Base-by-base conservation (phyloP, 768 basidiomycete genomes). In the Kwoniella dendrophila region DNA sequence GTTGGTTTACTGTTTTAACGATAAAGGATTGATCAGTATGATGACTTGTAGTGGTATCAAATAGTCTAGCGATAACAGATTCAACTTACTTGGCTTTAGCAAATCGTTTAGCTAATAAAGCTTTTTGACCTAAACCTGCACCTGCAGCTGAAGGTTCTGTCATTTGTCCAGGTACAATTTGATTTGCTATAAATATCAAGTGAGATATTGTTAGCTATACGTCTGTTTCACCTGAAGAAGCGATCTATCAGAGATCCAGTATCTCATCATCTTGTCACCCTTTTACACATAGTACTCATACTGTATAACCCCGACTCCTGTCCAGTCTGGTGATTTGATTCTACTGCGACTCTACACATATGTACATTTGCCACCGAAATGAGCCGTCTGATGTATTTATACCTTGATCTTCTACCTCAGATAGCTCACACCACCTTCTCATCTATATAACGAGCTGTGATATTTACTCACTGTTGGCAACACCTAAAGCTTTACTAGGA, bases 51-150 rank as follows among this genome's bases (percentile, higher is more conserved):
- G n/a, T n/a, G n/a, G n/a, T n/a, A n/a, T n/a, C n/a, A n/a, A n/a
- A n/a, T n/a, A n/a, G n/a, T n/a, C n/a, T 12, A 50, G 41, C n/a
- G 22, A 3, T 11, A 30, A 40, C 3, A n/a, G 29, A 41, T 38
- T 7, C 6, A 27, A 84, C 91, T 74, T 59, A 95, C 94, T 86
- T 86, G 73, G 82, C 85, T 80, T 92, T 94, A 41, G 91, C 90
- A 85, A 97, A 85, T 82, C 87, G 90, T 84, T 96, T 98, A 11
- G 90, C 91, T 24, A 99, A 80, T 38, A 99, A 84, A 0, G 95
- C 92, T 78, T 92, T 96, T 52, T 89, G 88, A 16, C 92, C 93
- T 84, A 92, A 66, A 24, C 76, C 77, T 12, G 73, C 69, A 22
- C 55, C 63, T 22, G 41, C 53, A 12, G 64, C 66, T 47, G 54